These are phyloP conservation scores for Botrytis tulipae DNA, from an alignment of 2,329 filamentous ascomycete genomes.

Conservation along the genomic window DNA sequence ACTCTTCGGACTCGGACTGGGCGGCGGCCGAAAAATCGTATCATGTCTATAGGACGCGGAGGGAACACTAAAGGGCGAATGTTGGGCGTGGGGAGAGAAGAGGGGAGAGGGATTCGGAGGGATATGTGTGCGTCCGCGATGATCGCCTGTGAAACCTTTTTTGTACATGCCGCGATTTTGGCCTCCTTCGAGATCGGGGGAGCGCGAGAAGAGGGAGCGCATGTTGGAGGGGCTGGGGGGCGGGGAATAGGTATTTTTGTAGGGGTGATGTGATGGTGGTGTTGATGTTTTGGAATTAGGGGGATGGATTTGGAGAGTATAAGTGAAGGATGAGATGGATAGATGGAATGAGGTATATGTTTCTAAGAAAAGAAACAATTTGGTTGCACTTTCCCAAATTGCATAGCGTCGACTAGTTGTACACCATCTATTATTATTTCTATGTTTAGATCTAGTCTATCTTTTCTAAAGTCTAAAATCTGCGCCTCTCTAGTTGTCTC, in stretches of 20 bases:
- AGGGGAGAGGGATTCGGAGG: not conserved
- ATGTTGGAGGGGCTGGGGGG: not conserved
- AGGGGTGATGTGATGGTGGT: not conserved
- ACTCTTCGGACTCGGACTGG: not conserved
- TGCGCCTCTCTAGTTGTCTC: slow-evolving; percentile 16
- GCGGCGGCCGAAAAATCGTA: not conserved
- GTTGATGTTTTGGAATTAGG: not conserved
- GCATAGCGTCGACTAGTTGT: not conserved
- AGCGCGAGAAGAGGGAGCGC: slow-evolving; percentile 1
- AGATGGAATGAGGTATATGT: not conserved
- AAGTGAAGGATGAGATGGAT: not conserved
- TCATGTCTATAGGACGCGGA: not conserved
- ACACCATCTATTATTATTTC: slow-evolving; percentile 19
- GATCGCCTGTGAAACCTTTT: slow-evolving; percentile 9
- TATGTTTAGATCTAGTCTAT: slow-evolving; percentile 16
- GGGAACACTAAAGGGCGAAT: not conserved
- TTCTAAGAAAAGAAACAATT: no score
- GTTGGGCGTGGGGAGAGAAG: not conserved
- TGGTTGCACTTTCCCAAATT: slow-evolving; percentile 11
- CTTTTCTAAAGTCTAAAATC: slow-evolving; percentile 1
- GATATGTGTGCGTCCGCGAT: not conserved
- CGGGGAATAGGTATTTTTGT: not conserved
- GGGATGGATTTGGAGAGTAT: not conserved
- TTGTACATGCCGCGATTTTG: not conserved
- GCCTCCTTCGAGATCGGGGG: slow-evolving; percentile 12